Evolutionary conservation across 345 rosid species (phyloP), one percentile per base, ranked within the genome.

Genomic region (Aquilaria yunnanensis): DNA sequence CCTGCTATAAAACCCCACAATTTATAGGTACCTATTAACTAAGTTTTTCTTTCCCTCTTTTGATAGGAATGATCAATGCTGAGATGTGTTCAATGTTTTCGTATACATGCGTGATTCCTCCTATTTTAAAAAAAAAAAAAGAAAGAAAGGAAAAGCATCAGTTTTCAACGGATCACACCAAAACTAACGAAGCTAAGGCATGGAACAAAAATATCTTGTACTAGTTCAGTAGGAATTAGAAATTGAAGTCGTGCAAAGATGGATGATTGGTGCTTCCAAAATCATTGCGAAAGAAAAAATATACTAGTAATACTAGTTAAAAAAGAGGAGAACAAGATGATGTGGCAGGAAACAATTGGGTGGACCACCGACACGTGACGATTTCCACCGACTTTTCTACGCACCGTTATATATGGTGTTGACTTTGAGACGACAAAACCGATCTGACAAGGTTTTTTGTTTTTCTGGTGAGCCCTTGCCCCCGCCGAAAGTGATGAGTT

Each of bases 341-440:
- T 10, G 65, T 31, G 47, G 60, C 61, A 12, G 60, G 47, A 58
- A 66, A 60, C 58, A 64, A 62, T 66, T 23, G 72, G 61, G 61
- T 43, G 61, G 62, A 67, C 71, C 77, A 70, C 77, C 81, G 81
- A 77, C 79, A 69, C 72, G 80, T 77, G 85, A 75, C 75, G 64
- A 68, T 74, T 66, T 51, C 14, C 72, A 78, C 78, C 83, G 78
- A 78, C 80, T 52, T 69, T 73, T 59, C 12, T 23, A 32, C 9
- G 68, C 66, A 76, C 59, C 67, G 75, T 61, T 58, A 23, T 23
- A 23, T 23, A 52, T 61, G 80, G 1, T 61, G 73, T 71, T 74
- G 74, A 74, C 78, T 65, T 73, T 29, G 1, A 12, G 9, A 29
- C 43, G 68, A 67, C 55, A 13, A 54, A 67, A 60, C 30, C 6